Base-by-base conservation (phyloP, 1,284 basidiomycete genomes). In the Tylopilus orsonianus region DNA sequence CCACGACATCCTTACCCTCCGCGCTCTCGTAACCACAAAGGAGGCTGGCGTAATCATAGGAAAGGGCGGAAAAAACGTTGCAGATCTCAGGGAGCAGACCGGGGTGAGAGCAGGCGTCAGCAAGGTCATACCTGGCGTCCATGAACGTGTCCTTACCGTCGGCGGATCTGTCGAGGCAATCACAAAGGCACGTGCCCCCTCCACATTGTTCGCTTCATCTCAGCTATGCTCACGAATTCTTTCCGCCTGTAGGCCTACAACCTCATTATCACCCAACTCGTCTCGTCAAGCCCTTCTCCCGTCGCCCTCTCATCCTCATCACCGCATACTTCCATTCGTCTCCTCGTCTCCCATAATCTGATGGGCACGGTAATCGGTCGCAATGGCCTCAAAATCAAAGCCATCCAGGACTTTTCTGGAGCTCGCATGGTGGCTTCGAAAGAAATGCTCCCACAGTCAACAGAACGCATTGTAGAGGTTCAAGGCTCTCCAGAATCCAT, bases 321-420 rank as follows among this genome's bases (percentile, higher is more conserved):
- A 58, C 75, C 86, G 41, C 85, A 92, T 70, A 94, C 93, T 47
- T 90, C 93, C 52, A 87, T 98, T 67, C 91, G 93, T 52, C 90
- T 97, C 56, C 84, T 99, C 63, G 93, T 99, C 68, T 97, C 94
- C 46, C 95, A 99, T 77, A 96, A 97, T 70, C 83, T 98, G 58
- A 99, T 99, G 97, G 97, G 97, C 47, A 96, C 94, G 49, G 93
- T 99, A 71, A 99, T 99, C 62, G 97, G 97, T 58, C 92, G 96
- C 61, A 89, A 77, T 52, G 97, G 97, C 56, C 85, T 92, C 69
- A 99, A 98, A 83, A 99, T 99, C 74, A 99, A 99, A 77, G 93
- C 95, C 69, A 99, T 99, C 69, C 97, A 99, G 69, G 97, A 99
- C 71, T 79, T 84, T 43, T 97, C 94, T 44, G 97, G 97, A 48